phyloP scores from a whole-genome alignment of 2,329 filamentous ascomycete genomes.

The Colletotrichum australisinense region DNA sequence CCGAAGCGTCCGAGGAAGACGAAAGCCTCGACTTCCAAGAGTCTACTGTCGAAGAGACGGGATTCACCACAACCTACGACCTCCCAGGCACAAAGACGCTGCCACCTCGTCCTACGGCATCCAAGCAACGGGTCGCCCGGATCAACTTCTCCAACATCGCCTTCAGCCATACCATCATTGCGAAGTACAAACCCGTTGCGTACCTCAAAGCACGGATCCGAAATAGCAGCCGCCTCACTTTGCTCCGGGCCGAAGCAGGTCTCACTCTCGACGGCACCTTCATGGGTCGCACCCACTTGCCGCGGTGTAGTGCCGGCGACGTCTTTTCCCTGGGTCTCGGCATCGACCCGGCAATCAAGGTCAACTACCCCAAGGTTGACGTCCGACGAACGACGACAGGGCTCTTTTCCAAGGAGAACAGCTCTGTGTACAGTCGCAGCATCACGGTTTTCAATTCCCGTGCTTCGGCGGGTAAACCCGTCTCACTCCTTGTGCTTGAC shows the following conservation, averaged over 20 bases:
- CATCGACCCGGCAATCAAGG: constrained; percentile 67
- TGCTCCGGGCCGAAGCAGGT: constrained; percentile 66
- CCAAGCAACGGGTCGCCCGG: constrained; percentile 70
- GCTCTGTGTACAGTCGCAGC: constrained; percentile 59
- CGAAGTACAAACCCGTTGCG: constrained; percentile 69
- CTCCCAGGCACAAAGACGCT: constrained; percentile 69
- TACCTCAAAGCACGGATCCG: constrained; percentile 69
- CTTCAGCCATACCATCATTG: constrained; percentile 69
- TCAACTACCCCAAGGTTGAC: constrained; percentile 67
- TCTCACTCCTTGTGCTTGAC: constrained; percentile 65
- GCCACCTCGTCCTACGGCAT: constrained; percentile 58
- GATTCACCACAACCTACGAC: constrained; percentile 71
- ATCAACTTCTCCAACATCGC: constrained; percentile 60
- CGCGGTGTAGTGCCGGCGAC: constrained; percentile 66
- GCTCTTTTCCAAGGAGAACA: constrained; percentile 65
- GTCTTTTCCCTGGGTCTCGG: constrained; percentile 65
- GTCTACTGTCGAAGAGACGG: constrained; percentile 67
- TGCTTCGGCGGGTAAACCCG: constrained; percentile 47
- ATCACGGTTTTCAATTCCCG: constrained; percentile 64
- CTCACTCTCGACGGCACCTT: constrained; percentile 74
- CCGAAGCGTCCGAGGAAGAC: constrained; percentile 13
- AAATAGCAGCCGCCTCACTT: constrained; percentile 66
- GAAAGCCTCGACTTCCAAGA: constrained; percentile 59
- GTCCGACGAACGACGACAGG: constrained; percentile 63
- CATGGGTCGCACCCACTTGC: constrained; percentile 66